phyloP scores from a whole-genome alignment of 2,329 filamentous ascomycete genomes.

The Parafenestella ontariensis region DNA sequence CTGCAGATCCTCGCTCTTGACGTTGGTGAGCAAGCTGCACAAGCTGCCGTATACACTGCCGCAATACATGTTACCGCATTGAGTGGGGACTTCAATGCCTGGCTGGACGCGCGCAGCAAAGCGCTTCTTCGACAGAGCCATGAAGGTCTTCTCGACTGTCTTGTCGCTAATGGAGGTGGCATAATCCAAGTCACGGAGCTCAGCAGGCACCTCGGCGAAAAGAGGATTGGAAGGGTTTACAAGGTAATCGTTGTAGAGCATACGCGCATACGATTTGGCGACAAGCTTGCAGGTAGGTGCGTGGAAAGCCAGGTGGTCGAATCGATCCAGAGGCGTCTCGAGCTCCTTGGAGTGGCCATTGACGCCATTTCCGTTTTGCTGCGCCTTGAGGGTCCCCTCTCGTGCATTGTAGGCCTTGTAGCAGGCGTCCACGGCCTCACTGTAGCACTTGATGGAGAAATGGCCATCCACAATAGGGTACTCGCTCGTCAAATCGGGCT shows the following conservation, averaged over 20 bases:
- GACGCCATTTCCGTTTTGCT: conserved; percentile 50
- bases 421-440: conserved; percentile 60
- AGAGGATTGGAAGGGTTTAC: conserved; percentile 55
- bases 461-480: conserved; percentile 62
- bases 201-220: conserved; percentile 59
- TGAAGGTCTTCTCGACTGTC: conserved; percentile 62
- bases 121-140: conserved; percentile 60
- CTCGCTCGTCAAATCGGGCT: conserved; percentile 61
- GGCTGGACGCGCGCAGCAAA: conserved; percentile 59
- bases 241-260: conserved; percentile 62
- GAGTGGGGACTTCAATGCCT: conserved; percentile 58
- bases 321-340: conserved; percentile 59
- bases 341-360: conserved; percentile 45
- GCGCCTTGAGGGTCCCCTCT: conserved; percentile 55
- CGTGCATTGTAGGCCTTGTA: conserved; percentile 62
- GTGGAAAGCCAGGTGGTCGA: conserved; percentile 64
- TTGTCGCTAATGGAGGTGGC: conserved; percentile 59
- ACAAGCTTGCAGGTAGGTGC: conserved; percentile 63
- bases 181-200: conserved; percentile 56
- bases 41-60: conserved; percentile 60
- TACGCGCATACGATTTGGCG: conserved; percentile 60
- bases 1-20: conserved; percentile 53
- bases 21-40: conserved; percentile 56
- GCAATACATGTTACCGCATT: conserved; percentile 65
- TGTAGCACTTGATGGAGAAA: conserved; percentile 62